Evolutionary conservation across 2,329 filamentous ascomycete species (phyloP).

Genomic region (Remersonia thermophila): DNA sequence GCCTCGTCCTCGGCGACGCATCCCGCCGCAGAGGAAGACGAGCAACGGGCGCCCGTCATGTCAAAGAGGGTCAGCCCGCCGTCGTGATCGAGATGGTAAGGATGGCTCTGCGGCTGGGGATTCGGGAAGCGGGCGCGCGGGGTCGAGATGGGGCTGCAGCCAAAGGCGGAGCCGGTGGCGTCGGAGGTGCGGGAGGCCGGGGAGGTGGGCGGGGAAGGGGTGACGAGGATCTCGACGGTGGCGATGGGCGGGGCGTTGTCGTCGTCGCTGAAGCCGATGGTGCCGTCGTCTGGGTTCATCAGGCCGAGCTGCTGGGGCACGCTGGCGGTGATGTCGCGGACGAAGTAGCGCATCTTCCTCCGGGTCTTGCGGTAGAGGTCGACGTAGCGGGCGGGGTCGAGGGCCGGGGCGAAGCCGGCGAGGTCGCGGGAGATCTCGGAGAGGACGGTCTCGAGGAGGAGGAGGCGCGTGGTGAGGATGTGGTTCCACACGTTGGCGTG

Average conservation of each 20-base stretch:
- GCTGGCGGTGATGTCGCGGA: slow-evolving; percentile 32
- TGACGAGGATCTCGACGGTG: slow-evolving; percentile 21
- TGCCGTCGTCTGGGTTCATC: slow-evolving; percentile 29
- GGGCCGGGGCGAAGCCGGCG: slow-evolving; percentile 15
- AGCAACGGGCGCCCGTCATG: slow-evolving; percentile 23
- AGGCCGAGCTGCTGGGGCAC: slow-evolving; percentile 39
- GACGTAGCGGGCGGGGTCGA: slow-evolving; percentile 18
- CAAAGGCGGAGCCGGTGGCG: slow-evolving; percentile 10
- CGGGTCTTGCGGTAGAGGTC: slow-evolving; percentile 26
- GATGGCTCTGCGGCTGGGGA: slow-evolving; percentile 3
- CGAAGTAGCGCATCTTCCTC: slow-evolving; percentile 28
- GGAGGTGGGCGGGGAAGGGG: slow-evolving; percentile 20
- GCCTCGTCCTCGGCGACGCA: slow-evolving; percentile 24
- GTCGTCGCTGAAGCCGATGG: slow-evolving; percentile 15
- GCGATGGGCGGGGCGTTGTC: slow-evolving; percentile 15
- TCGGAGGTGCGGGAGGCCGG: slow-evolving; percentile 14
- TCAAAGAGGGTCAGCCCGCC: slow-evolving; percentile 29
- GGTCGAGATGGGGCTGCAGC: slow-evolving; percentile 6
- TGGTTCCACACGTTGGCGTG: slow-evolving; percentile 37
- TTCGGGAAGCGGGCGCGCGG: background rate
- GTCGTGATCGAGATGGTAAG: background rate
- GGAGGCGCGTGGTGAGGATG: slow-evolving; percentile 32
- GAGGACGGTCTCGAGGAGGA: slow-evolving; percentile 36
- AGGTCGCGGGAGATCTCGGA: slow-evolving; percentile 28
- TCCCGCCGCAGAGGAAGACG: no score